These are phyloP conservation scores for Fusarium piperis DNA, from an alignment of 2,329 filamentous ascomycete genomes.

Conservation along the genomic window DNA sequence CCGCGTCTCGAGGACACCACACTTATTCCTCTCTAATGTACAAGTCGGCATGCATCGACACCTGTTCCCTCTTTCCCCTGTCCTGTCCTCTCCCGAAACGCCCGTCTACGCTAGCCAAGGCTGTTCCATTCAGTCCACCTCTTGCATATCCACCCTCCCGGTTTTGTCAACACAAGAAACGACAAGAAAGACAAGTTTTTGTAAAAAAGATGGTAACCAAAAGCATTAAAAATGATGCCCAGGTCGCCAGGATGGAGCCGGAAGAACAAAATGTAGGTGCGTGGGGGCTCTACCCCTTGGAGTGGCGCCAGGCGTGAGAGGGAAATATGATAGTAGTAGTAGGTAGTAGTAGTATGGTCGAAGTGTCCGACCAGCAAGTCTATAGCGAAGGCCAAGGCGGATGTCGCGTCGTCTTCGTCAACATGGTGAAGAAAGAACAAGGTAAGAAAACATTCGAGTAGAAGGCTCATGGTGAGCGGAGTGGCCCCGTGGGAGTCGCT, in stretches of 20 bases:
- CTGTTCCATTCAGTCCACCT: conserved; percentile 33
- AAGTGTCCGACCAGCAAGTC: conserved; percentile 37
- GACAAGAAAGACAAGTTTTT: conserved; percentile 32
- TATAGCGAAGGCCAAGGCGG: conserved; percentile 40
- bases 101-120: conserved; percentile 35
- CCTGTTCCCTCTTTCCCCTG: neutral
- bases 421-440: conserved; percentile 33
- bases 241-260: conserved; percentile 44
- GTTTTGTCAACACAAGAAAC: conserved; percentile 32
- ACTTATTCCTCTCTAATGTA: conserved; percentile 40
- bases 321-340: conserved; percentile 23
- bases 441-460: conserved; percentile 39
- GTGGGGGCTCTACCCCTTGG: conserved; percentile 41
- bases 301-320: conserved; percentile 34
- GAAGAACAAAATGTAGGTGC: conserved; percentile 35
- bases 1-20: conserved; percentile 28
- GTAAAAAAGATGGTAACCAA: conserved; percentile 18
- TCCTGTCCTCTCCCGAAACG: conserved; percentile 13
- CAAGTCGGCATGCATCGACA: conserved; percentile 38
- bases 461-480: conserved; percentile 24
- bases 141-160: conserved; percentile 26
- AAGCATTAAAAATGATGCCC: conserved; percentile 38
- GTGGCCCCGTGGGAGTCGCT: neutral
- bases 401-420: conserved; percentile 33
- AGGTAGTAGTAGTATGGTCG: conserved; percentile 20